Conservation (phyloP, 78 protist species). For the Diacronema lutheri region DNA sequence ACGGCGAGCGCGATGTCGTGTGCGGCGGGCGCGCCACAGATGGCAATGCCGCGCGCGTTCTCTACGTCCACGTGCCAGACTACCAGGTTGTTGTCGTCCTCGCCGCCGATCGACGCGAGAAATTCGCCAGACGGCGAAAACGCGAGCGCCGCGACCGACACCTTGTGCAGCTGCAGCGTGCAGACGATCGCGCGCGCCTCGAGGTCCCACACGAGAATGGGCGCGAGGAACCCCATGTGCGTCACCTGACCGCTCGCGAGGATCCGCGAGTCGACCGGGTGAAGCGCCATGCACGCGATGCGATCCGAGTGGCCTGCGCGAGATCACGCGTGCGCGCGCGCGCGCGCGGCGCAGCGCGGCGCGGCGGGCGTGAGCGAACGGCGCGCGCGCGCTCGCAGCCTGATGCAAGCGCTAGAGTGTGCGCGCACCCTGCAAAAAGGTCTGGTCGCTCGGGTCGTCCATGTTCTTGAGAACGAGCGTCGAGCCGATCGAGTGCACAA, state of each 20-base stretch:
- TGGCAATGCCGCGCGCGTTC: conserved; percentile 35
- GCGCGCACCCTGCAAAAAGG: conserved; percentile 45
- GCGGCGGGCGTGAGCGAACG: too few relatives aligned
- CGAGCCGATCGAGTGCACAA: conserved; percentile 26
- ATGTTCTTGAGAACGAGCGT: conserved; percentile 1
- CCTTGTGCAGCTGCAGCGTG: conserved; percentile 63
- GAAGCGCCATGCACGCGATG: conserved; percentile 48
- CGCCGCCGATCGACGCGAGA: conserved; percentile 75
- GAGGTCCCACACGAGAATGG: conserved; percentile 65
- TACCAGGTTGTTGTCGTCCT: conserved; percentile 69
- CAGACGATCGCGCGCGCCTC: conserved; percentile 11
- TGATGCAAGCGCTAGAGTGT: not conserved
- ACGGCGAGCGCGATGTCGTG: not conserved
- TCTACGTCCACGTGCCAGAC: conserved; percentile 58
- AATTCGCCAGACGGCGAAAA: conserved; percentile 56
- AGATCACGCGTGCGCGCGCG: not conserved
- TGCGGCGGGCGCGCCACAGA: conserved; percentile 52
- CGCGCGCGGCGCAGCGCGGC: not conserved
- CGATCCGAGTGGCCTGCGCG: conserved; percentile 35
- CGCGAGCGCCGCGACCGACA: conserved; percentile 48
- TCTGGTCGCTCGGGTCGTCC: not conserved
- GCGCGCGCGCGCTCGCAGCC: too few relatives aligned
- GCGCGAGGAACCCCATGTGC: conserved; percentile 68
- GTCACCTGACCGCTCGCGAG: conserved; percentile 71
- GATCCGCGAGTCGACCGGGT: conserved; percentile 18